A percentile compares a stretch with the other conserved stretches of the same genome.
phyloP scores from a whole-genome alignment of 225 moss, liverwort and hornwort genomes.

The Polytrichum formosum region DNA sequence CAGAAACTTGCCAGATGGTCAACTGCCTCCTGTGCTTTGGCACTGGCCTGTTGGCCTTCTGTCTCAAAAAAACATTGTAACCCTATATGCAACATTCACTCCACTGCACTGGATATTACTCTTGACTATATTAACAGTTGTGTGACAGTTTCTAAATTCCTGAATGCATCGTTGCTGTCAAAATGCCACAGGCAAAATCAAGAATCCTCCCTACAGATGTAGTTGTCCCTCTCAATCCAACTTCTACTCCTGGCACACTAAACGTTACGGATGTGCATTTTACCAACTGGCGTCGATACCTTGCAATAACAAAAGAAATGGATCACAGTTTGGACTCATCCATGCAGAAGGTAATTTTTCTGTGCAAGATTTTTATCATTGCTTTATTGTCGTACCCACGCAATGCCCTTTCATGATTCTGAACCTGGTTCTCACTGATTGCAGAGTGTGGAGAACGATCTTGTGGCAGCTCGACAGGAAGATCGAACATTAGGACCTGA shows the following conservation, averaged over 20 bases:
- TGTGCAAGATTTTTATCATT: no score
- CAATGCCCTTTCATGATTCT: no score
- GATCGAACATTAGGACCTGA: conserved; percentile 64
- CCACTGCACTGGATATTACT: neutral
- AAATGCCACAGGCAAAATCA: conserved; percentile 51
- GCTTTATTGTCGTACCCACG: no score
- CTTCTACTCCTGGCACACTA: conserved; percentile 12
- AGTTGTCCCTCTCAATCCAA: conserved; percentile 55
- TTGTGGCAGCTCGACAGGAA: conserved; percentile 65
- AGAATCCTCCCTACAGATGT: conserved; percentile 82
- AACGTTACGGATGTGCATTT: conserved; percentile 41
- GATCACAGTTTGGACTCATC: conserved; percentile 60
- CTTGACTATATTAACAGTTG: neutral
- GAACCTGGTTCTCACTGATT: neutral
- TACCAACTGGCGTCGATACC: conserved; percentile 63
- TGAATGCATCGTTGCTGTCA: neutral
- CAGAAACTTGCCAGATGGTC: no score
- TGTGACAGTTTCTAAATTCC: no score
- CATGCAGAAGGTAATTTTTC: conserved; percentile 49
- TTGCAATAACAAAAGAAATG: conserved; percentile 61
- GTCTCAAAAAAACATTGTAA: no score
- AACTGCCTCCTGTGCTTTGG: no score
- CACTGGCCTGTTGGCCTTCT: no score
- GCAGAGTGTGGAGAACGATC: conserved; percentile 72
- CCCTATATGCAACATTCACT: neutral